phyloP scores from a whole-genome alignment of 345 rosid genomes.

The Aurinia saxatilis region DNA sequence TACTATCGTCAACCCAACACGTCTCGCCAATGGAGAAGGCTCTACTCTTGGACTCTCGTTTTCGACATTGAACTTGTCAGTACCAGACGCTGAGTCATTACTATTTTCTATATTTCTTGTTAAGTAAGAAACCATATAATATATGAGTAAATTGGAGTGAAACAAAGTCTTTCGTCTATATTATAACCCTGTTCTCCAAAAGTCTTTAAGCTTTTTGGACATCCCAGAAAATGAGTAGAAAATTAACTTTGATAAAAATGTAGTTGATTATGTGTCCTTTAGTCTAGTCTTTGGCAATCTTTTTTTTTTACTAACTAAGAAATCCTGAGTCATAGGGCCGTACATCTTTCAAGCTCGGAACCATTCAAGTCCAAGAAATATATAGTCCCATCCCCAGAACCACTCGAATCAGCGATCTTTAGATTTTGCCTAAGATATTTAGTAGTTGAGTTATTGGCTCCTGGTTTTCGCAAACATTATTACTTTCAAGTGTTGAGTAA shows the following conservation, averaged over 20 bases:
- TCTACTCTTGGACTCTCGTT: constrained; percentile 65
- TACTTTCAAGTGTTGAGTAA: constrained; percentile 8
- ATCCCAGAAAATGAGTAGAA: background rate
- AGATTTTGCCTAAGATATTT: too few relatives aligned
- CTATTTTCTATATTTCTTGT: background rate
- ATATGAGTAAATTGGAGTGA: background rate
- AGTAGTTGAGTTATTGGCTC: too few relatives aligned
- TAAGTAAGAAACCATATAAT: background rate
- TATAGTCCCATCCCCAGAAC: too few relatives aligned
- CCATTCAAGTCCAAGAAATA: too few relatives aligned
- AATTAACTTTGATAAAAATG: constrained; percentile 7
- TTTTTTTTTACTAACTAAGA: too few relatives aligned
- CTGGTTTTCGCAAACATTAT: too few relatives aligned
- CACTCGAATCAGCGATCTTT: too few relatives aligned
- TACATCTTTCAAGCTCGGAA: too few relatives aligned
- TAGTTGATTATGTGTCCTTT: constrained; percentile 4
- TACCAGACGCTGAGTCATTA: constrained; percentile 33
- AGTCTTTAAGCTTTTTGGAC: background rate
- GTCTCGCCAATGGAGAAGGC: constrained; percentile 75
- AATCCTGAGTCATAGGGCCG: too few relatives aligned
- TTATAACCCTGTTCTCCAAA: too few relatives aligned
- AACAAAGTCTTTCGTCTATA: background rate
- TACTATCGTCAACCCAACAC: constrained; percentile 73
- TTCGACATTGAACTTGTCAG: constrained; percentile 70
- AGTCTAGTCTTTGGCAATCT: constrained; percentile 1